A percentile compares a stretch with the other conserved stretches of the same genome.
phyloP scores from a whole-genome alignment of 1,139 yeast genomes.

The Taphrina communis region DNA sequence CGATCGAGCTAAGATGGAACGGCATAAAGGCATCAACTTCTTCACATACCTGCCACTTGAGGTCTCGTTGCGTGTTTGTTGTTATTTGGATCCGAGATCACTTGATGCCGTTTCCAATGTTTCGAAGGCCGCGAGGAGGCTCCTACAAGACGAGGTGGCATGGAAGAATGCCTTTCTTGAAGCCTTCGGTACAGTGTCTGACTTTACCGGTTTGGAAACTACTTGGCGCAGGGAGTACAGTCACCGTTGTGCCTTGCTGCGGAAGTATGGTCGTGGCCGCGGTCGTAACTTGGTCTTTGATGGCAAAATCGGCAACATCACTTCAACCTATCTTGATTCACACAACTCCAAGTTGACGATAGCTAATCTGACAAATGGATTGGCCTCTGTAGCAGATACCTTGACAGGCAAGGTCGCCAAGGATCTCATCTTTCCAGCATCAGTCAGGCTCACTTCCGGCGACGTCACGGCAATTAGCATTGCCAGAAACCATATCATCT shows the following conservation, averaged over 20 bases:
- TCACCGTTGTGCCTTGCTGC: slow-evolving; percentile 5
- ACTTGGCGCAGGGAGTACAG: slow-evolving; percentile 32
- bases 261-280: slow-evolving; percentile 24
- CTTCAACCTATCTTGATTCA: not conserved
- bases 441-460: not conserved
- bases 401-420: slow-evolving; percentile 31
- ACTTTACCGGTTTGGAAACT: slow-evolving; percentile 12
- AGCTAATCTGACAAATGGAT: slow-evolving; percentile 9
- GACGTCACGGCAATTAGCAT: slow-evolving; percentile 13
- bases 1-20: not conserved
- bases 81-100: slow-evolving; percentile 20
- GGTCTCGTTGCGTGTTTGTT: slow-evolving; percentile 12
- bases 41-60: slow-evolving; percentile 10
- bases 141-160: slow-evolving; percentile 16
- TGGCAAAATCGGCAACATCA: slow-evolving; percentile 24
- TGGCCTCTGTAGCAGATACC: slow-evolving; percentile 11
- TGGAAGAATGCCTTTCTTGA: slow-evolving; percentile 23
- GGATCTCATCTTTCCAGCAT: slow-evolving; percentile 21
- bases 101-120: slow-evolving; percentile 14
- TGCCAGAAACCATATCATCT: not conserved
- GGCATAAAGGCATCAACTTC: slow-evolving; percentile 4
- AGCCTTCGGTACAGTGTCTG: slow-evolving; percentile 3
- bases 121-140: not conserved
- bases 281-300: slow-evolving; percentile 16
- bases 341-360: not conserved